Evolutionary conservation across 371 early-diverging fungal species (phyloP), one percentile per base, ranked within the genome.

Genomic region (Mucor piriformis): DNA sequence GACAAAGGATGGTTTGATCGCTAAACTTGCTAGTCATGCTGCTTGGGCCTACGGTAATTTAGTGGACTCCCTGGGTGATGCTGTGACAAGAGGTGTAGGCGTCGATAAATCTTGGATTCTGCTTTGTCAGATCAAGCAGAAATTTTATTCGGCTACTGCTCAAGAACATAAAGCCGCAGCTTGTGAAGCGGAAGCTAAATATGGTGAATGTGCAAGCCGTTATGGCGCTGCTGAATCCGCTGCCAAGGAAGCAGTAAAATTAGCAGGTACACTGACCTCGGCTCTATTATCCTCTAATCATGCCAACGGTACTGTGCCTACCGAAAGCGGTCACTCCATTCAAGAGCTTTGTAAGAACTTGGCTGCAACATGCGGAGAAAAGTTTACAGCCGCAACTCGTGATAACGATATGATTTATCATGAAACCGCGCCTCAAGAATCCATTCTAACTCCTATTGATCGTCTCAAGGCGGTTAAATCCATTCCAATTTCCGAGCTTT

Each of bases 321-420:
- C 86, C n/a, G 90, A 89, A 37, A 73, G 83, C 7, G 85, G 84
- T 1, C 68, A 77, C 1, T 74, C 84, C 0, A 55, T 95, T 16
- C 77, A 82, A 44, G 93, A 92, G 16, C 76, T 85, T 12, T 77
- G 85, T 34, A 89, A 91, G 52, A 64, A 83, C 0, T 61, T 80
- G 43, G 70, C 82, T 11, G 84, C 86, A 3, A 50, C 80, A 1
- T 84, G 84, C 53, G 69, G 80, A 0, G 93, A 92, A 47, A 81
- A 88, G 53, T 76, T 82, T 54, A 67, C 70, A 0, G 64, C 72
- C 3, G 85, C 88, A 0, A 77, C 79, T 15, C 88, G 89, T 38
- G 98, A 98, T 77, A 98, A 98, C 62, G 98, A 98, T 64, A 75
- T 97, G 73, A 89, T 98, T 42, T 98, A 98, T 70, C 93, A 95